Conservation (phyloP, 1,139 yeast species). For the Blastobotrys illinoisensis region DNA sequence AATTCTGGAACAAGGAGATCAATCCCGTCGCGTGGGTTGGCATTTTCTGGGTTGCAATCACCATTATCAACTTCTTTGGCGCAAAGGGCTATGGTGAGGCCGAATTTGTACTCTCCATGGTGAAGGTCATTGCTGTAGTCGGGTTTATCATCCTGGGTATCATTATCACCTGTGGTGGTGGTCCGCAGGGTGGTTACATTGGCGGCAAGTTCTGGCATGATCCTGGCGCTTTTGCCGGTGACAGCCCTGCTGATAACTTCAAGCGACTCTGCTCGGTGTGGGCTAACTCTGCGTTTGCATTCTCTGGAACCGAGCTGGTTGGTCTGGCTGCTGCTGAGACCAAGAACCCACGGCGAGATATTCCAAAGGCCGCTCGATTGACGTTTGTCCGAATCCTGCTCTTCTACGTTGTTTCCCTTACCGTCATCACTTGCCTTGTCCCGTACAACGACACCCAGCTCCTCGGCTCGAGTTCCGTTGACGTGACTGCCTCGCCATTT, state of each 20-base stretch:
- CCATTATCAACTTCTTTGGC: conserved; percentile 62
- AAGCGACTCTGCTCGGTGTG: conserved; percentile 80
- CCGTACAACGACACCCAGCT: conserved; percentile 53
- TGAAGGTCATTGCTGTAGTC: conserved; percentile 57
- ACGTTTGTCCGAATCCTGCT: conserved; percentile 69
- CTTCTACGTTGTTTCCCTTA: conserved; percentile 57
- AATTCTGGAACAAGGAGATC: conserved; percentile 57
- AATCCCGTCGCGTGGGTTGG: conserved; percentile 64
- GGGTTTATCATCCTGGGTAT: conserved; percentile 66
- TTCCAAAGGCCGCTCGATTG: conserved; percentile 69
- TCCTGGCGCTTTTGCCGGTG: conserved; percentile 51
- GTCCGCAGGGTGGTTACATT: conserved; percentile 54
- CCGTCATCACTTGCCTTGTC: conserved; percentile 60
- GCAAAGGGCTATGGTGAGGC: conserved; percentile 76
- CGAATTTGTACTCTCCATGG: conserved; percentile 58
- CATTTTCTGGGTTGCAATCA: conserved; percentile 53
- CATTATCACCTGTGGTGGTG: conserved; percentile 62
- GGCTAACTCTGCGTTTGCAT: conserved; percentile 84
- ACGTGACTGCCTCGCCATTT: conserved; percentile 63
- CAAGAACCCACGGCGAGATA: conserved; percentile 52
- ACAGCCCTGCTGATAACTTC: conserved; percentile 43
- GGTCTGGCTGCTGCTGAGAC: conserved; percentile 69
- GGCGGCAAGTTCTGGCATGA: conserved; percentile 56
- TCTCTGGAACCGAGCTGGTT: conserved; percentile 77
- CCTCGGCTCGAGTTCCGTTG: conserved; percentile 42